Evolutionary conservation across 2,329 filamentous ascomycete species (phyloP), one percentile per base, ranked within the genome.

Genomic region (Verticillium klebahnii): DNA sequence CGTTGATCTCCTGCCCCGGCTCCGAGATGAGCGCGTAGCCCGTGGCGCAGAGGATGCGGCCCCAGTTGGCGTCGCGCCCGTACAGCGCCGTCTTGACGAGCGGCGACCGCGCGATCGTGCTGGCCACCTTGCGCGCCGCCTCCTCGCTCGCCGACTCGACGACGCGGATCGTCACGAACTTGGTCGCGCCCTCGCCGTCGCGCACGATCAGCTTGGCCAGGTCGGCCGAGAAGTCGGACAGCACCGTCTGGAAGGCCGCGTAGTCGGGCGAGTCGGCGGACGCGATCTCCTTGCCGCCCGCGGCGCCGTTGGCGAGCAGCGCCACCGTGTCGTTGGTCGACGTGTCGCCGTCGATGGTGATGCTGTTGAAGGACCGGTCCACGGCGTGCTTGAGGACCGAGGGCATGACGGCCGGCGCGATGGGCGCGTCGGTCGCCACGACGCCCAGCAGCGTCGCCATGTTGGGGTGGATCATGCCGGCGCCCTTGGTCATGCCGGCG

Each of bases 381-480:
- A 93, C 89, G 55, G 93, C 90, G 67, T 87, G 81, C 62, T 83
- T 86, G 55, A 98, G 88, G 15, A 95, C 82, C 0, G 82, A 75
- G 57, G 88, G 85, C 63, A 97, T 85, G 11, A 89, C 83, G 1
- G 77, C 72, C 3, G 90, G 82, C 0, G 87, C 82, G 70, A 98
- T 85, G 34, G 93, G 90, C 1, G 90, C 94, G 69, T 99, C 95
- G 15, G 95, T 99, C 70, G 92, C 93, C 70, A 98, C 85, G 64
- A 98, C 90, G 60, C 92, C 93, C 39, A 99, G 87, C 37, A 98
- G 85, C 1, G 95, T 99, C 34, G 93, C 95, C 93, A 99, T 97
- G 80, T 99, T 98, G 57, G 95, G 95, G 73, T 97, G 93, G 74
- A 99, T 97, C 95, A 99, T 99, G 71, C 95, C 95, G 5, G 95